A percentile compares a stretch with the other conserved stretches of the same genome.
Conservation (phyloP, 1,284 basidiomycete species). For the Coniferiporia weirii region DNA sequence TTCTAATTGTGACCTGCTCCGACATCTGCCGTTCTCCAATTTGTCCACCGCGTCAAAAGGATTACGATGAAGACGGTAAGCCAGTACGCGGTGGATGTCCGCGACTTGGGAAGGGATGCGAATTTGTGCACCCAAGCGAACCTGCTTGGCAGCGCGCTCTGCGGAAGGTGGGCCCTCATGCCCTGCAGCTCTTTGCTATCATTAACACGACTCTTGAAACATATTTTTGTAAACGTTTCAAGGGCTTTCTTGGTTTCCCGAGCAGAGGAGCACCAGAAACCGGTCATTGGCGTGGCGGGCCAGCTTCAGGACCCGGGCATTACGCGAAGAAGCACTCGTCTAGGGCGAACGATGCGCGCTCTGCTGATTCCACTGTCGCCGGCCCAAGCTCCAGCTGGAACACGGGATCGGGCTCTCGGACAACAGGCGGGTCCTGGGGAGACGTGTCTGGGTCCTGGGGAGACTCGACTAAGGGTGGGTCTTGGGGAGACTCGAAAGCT, state of each 20-base stretch:
- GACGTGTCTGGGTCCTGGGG: not conserved
- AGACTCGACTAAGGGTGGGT: too few relatives aligned
- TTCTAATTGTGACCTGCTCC: not conserved
- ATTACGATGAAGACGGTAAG: conserved; percentile 11
- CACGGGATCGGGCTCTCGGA: not conserved
- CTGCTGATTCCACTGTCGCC: not conserved
- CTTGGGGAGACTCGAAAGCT: too few relatives aligned
- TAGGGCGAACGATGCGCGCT: not conserved
- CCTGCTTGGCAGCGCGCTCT: conserved; percentile 1
- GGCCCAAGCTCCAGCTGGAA: not conserved
- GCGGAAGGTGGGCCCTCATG: not conserved
- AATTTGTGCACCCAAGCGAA: conserved; percentile 13
- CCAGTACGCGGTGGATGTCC: conserved; percentile 1
- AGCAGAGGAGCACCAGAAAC: not conserved
- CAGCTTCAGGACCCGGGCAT: not conserved
- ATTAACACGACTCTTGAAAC: not conserved
- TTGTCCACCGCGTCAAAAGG: not conserved
- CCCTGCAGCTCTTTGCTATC: not conserved
- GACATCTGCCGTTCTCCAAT: not conserved
- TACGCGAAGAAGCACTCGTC: not conserved
- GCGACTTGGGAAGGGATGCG: not conserved
- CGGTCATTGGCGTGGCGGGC: not conserved
- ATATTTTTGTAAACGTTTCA: not conserved
- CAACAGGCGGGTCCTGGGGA: not conserved
- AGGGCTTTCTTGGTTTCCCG: not conserved